Base-by-base conservation (phyloP, 352 stramenopile genomes). In the Pythium insidiosum region DNA sequence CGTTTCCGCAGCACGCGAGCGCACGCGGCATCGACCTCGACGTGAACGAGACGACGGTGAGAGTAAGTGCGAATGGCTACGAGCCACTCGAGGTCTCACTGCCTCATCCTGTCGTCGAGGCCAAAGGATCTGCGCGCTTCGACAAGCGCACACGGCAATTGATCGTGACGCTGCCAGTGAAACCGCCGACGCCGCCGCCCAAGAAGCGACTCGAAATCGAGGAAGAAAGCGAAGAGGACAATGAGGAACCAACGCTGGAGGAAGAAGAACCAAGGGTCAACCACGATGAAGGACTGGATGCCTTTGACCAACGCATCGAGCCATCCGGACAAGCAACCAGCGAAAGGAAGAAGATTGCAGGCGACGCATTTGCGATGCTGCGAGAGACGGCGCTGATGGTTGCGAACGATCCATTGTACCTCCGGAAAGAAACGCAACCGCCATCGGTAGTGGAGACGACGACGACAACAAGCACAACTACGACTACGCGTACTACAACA, bases 61-160 rank as follows among this genome's bases (percentile, higher is more conserved):
- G 69, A 31, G 38, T 92, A 1, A 49, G 37, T 1, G 51, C 72
- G 0, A 48, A 61, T 9, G 47, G 59, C 10, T 90, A 88, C 40
- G 66, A 67, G 5, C 49, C 68, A 5, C 38, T 95, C 13, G 51
- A 68, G 12, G 13, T 95, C 15, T 29, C 55, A 4, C 50, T 96
- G 16, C 80, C 85, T 15, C 95, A 82, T 51, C 62, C 70, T 0
- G 81, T 96, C 4, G 34, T 89, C 6, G 76, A 95, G 48, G 53
- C 66, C 9, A 90, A 89, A 16, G 83, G 81, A 0, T 65, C 47
- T 40, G 84, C 86, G 22, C 84, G 72, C 29, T 96, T 92, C 53
- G 81, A 95, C 40, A 93, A 93, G 44, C 82, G 78, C 26, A 63
- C 49, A 4, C 64, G 70, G 12, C 73, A 81, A 21, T 47, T 96